Conservation (phyloP, 805 yeast genomes). For the Metschnikowia noctiluminum region DNA sequence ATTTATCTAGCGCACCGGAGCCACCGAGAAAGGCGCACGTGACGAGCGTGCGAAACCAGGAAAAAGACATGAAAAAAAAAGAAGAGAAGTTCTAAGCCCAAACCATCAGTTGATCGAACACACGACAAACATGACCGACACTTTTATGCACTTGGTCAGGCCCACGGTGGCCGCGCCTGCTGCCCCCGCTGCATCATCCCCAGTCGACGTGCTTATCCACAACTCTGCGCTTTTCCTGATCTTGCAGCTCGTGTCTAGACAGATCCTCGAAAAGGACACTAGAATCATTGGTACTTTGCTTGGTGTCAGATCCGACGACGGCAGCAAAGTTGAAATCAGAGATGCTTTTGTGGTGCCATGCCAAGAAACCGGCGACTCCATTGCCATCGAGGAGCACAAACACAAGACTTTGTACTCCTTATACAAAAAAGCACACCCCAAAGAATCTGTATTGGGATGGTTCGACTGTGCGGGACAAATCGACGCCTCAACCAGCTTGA, state of each 20-base stretch:
- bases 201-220: slow-evolving; percentile 56
- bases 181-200: slow-evolving; percentile 41
- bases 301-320: slow-evolving; percentile 82
- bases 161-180: slow-evolving; percentile 50
- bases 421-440: slow-evolving; percentile 75
- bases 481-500: slow-evolving; percentile 69
- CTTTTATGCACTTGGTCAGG: slow-evolving; percentile 44
- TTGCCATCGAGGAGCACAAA: slow-evolving; percentile 72
- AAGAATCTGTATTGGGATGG: slow-evolving; percentile 82
- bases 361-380: slow-evolving; percentile 66
- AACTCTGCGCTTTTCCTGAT: slow-evolving; percentile 73
- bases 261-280: slow-evolving; percentile 37
- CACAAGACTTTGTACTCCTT: slow-evolving; percentile 68
- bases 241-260: slow-evolving; percentile 64
- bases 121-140: slow-evolving; percentile 1
- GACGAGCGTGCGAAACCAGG: slow-evolving; percentile 15
- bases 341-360: slow-evolving; percentile 83
- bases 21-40: slow-evolving; percentile 8
- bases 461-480: slow-evolving; percentile 60
- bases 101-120: not conserved
- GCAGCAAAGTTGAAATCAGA: slow-evolving; percentile 65
- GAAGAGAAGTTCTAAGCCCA: not conserved
- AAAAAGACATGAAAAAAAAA: slow-evolving; percentile 13
- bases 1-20: not conserved
- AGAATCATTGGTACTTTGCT: slow-evolving; percentile 80